Evolutionary conservation across 495 filamentous ascomycete genomes (phyloP), one percentile per base, ranked within the genome.

Genomic region (Astrothelium macrocarpum): DNA sequence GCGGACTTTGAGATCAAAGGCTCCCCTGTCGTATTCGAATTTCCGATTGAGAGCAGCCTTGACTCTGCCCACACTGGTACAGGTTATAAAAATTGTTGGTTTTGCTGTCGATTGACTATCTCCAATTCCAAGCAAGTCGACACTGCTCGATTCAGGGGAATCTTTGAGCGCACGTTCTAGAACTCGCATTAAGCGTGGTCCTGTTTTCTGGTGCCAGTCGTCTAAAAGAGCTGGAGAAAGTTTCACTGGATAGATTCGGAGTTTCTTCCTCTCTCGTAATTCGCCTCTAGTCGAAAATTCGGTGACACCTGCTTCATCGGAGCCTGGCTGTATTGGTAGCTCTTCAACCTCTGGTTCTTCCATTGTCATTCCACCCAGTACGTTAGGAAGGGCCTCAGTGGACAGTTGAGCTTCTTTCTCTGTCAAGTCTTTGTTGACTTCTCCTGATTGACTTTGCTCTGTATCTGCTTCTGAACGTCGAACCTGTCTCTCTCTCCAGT

Each of bases 11-110:
- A 81, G 68, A 45, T 78, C 72, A 61, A 73, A 81, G 11, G 66
- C 34, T 32, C 43, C 63, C 2, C 65, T 43, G 53, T 80, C 76
- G 53, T 75, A 79, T 23, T 63, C 59, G 59, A 81, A 76, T 45
- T 68, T 66, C 29, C 72, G 71, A 28, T 62, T 68, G 16, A 80
- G 65, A 9, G 71, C 62, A 10, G 64, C 66, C 59, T 77, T 79
- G 10, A 80, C 73, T 59, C 73, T 72, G 3, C 64, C 62, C 12
- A 70, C 71, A 46, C 75, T 78, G 26, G 64, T 71, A 68, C 79
- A 81, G 16, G 73, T 77, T n/a, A 81, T 68, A 29, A 80, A 68
- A 32, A 79, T 77, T 1, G 79, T 80, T 20, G 77, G 79, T 2
- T 70, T 67, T 7, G 79, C 76, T 16, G 61, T 72, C 11, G 71